phyloP scores from a whole-genome alignment of 768 basidiomycete genomes.

The Tricholomella constricta region DNA sequence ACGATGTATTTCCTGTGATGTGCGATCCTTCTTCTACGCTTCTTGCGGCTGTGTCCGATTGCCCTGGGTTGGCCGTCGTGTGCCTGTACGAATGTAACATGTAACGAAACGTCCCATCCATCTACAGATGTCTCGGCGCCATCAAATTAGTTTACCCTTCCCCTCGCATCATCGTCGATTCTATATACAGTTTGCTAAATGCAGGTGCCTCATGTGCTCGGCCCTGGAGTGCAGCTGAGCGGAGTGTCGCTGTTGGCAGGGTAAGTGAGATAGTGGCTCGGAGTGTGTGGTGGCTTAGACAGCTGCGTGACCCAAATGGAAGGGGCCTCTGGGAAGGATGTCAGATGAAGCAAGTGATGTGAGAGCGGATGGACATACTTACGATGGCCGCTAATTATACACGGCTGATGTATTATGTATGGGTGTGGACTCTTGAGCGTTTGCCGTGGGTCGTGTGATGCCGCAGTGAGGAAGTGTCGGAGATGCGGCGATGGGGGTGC shows the following conservation, averaged over 20 bases:
- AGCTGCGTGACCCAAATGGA: background rate
- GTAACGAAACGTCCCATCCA: background rate
- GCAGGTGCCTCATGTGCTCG: background rate
- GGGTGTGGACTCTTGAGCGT: slow-evolving; percentile 17
- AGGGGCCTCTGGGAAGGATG: slow-evolving; percentile 2
- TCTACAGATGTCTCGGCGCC: background rate
- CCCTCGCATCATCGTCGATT: slow-evolving; percentile 1
- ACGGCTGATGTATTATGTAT: slow-evolving; percentile 9
- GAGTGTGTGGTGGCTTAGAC: background rate
- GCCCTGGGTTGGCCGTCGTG: background rate
- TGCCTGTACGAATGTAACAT: slow-evolving; percentile 9
- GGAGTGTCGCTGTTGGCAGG: background rate
- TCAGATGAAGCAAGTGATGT: slow-evolving; percentile 10
- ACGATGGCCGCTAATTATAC: slow-evolving; percentile 5
- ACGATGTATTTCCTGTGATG: slow-evolving; percentile 27
- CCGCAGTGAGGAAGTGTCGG: slow-evolving; percentile 3
- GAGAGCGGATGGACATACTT: background rate
- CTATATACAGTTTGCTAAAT: background rate
- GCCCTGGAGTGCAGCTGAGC: background rate
- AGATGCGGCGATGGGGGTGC: slow-evolving; percentile 5
- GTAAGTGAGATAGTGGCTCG: background rate
- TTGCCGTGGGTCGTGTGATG: slow-evolving; percentile 13
- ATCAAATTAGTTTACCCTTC: background rate
- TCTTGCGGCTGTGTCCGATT: background rate
- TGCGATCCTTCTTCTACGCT: background rate